These are phyloP conservation scores for Cochliopodium minus DNA, from an alignment of 208 protist genomes.

Conservation along the genomic window DNA sequence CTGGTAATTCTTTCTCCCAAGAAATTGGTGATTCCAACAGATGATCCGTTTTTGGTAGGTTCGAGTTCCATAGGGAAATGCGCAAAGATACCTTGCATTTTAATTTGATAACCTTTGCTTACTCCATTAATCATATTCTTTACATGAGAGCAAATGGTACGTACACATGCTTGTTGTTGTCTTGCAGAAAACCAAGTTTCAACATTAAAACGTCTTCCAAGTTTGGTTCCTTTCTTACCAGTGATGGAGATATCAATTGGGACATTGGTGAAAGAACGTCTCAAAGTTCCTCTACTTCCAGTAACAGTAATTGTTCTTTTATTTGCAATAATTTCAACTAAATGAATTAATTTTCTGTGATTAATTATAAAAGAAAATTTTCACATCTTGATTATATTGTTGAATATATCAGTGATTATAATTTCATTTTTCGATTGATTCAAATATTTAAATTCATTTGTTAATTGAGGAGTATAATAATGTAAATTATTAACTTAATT, in stretches of 20 bases:
- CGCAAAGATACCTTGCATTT: conserved; percentile 94
- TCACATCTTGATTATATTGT: too few relatives aligned
- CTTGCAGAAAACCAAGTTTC: conserved; percentile 82
- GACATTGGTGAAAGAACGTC: conserved; percentile 69
- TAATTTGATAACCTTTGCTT: conserved; percentile 94
- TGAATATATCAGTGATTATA: too few relatives aligned
- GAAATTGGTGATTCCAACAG: conserved; percentile 97
- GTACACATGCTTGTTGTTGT: conserved; percentile 77
- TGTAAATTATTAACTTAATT: too few relatives aligned
- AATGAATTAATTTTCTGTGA: too few relatives aligned
- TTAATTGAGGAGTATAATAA: too few relatives aligned
- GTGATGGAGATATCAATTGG: conserved; percentile 53
- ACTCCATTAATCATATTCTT: conserved; percentile 97
- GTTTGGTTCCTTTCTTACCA: conserved; percentile 33
- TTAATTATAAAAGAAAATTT: too few relatives aligned
- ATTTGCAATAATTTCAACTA: conserved; percentile 51
- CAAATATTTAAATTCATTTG: too few relatives aligned
- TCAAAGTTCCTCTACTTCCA: conserved; percentile 81
- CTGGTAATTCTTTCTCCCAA: conserved; percentile 90
- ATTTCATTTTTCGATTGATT: too few relatives aligned
- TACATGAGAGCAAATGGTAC: conserved; percentile 81
- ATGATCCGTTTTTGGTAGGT: conserved; percentile 58
- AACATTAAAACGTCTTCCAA: conserved; percentile 40
- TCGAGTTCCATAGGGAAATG: conserved; percentile 97
- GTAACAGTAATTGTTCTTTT: conserved; percentile 67